phyloP scores from a whole-genome alignment of 2,329 filamentous ascomycete genomes.

The Geoglossum cookeanum region DNA sequence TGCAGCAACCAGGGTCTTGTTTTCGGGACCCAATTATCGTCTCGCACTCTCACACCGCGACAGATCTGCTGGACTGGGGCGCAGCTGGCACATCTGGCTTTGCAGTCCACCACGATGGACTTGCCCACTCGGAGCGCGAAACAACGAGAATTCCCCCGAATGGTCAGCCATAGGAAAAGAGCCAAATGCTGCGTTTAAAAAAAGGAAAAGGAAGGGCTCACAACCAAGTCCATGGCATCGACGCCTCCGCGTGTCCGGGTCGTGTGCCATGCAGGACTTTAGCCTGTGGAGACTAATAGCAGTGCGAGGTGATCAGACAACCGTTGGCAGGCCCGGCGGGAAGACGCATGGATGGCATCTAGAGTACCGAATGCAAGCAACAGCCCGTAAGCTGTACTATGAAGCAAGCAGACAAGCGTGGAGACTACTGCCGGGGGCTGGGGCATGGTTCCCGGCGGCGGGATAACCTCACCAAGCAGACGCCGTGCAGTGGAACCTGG shows the following conservation, averaged over 20 bases:
- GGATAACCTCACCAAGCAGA: background rate
- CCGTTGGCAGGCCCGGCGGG: background rate
- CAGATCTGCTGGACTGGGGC: background rate
- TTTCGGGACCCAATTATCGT: background rate
- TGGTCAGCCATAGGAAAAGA: background rate
- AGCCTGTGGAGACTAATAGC: background rate
- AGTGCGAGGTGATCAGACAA: background rate
- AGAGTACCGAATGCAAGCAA: slow-evolving; percentile 1
- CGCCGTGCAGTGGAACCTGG: background rate
- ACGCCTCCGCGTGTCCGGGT: slow-evolving; percentile 2
- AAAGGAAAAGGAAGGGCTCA: background rate
- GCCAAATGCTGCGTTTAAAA: background rate
- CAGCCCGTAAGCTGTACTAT: background rate
- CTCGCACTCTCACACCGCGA: background rate
- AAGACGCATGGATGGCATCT: background rate
- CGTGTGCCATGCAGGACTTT: background rate
- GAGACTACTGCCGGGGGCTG: background rate
- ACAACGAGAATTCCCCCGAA: background rate
- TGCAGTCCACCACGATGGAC: too few relatives aligned
- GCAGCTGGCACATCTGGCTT: background rate
- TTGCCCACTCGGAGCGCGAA: background rate
- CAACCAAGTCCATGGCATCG: background rate
- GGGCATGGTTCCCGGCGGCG: background rate
- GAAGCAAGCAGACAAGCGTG: background rate
- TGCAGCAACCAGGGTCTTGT: background rate